Conservation (phyloP, 2,329 filamentous ascomycete genomes). For the Penicillium hordei region DNA sequence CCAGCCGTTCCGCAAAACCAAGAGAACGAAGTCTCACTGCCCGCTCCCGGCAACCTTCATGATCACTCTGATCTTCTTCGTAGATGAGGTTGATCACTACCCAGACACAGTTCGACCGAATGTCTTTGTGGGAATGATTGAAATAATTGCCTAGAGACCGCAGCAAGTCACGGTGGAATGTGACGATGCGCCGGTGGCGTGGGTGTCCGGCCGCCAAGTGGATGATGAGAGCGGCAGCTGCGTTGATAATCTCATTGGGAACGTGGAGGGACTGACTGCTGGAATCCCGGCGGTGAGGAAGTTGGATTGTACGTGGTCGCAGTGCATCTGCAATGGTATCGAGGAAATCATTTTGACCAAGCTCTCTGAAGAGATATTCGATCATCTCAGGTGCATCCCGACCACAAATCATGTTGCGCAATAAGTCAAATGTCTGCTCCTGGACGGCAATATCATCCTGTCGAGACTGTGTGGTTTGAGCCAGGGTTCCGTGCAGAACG, state of each 20-base stretch:
- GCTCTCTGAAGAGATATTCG: slow-evolving; percentile 72
- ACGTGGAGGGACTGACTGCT: slow-evolving; percentile 32
- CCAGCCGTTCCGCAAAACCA: slow-evolving; percentile 68
- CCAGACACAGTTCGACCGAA: slow-evolving; percentile 78
- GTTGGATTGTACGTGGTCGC: slow-evolving; percentile 48
- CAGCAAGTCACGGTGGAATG: slow-evolving; percentile 74
- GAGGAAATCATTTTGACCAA: slow-evolving; percentile 77
- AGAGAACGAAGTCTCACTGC: slow-evolving; percentile 67
- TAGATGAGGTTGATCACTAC: slow-evolving; percentile 83
- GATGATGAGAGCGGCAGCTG: slow-evolving; percentile 78
- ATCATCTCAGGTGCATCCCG: slow-evolving; percentile 68
- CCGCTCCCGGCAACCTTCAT: slow-evolving; percentile 63
- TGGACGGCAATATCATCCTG: slow-evolving; percentile 82
- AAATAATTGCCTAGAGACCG: slow-evolving; percentile 72
- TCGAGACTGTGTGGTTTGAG: slow-evolving; percentile 65
- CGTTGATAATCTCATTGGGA: slow-evolving; percentile 66
- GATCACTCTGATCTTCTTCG: slow-evolving; percentile 71
- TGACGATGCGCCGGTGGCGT: slow-evolving; percentile 72
- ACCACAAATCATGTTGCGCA: slow-evolving; percentile 82
- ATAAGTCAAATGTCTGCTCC: slow-evolving; percentile 84
- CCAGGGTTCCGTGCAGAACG: slow-evolving; percentile 64
- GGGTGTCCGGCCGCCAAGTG: slow-evolving; percentile 83
- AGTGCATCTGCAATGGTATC: slow-evolving; percentile 79
- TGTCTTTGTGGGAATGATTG: slow-evolving; percentile 67
- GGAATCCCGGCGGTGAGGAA: slow-evolving; percentile 34